phyloP scores from a whole-genome alignment of 1,284 basidiomycete species.

The Irpex sp. region DNA sequence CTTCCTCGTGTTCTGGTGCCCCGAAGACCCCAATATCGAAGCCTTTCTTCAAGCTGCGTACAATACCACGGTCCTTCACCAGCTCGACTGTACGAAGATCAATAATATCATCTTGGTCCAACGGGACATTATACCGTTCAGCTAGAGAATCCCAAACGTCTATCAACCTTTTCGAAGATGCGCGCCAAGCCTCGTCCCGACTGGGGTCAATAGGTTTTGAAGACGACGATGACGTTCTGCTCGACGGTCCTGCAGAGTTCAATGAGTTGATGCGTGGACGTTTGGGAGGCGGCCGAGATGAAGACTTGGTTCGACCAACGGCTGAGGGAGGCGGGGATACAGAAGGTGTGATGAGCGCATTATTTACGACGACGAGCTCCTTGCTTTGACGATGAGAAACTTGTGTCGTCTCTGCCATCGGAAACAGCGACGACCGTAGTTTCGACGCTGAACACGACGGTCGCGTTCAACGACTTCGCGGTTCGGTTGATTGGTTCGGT shows the following conservation, averaged over 20 bases:
- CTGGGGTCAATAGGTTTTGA: slow-evolving; percentile 23
- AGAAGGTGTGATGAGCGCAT: slow-evolving; percentile 29
- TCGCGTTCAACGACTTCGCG: not conserved
- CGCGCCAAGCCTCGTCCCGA: slow-evolving; percentile 50
- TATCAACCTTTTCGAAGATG: slow-evolving; percentile 52
- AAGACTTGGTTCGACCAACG: slow-evolving; percentile 7
- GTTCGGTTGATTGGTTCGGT: not conserved
- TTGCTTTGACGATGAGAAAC: not conserved
- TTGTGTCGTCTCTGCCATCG: not conserved
- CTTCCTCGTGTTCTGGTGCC: slow-evolving; percentile 19
- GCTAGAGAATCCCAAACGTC: slow-evolving; percentile 64
- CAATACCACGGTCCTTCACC: slow-evolving; percentile 63
- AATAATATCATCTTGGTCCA: slow-evolving; percentile 76
- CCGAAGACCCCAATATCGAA: slow-evolving; percentile 48
- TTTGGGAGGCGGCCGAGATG: slow-evolving; percentile 26
- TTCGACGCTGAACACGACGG: not conserved
- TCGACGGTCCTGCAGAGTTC: slow-evolving; percentile 23
- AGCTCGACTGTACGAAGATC: slow-evolving; percentile 57
- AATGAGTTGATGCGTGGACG: slow-evolving; percentile 35
- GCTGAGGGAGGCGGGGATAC: slow-evolving; percentile 28
- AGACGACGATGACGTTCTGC: slow-evolving; percentile 23
- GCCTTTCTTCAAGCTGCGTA: slow-evolving; percentile 38
- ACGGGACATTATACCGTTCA: slow-evolving; percentile 55
- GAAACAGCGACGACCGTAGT: not conserved
- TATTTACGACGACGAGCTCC: not conserved